Conservation (phyloP, 1,284 basidiomycete genomes). For the Cutaneotrichosporon cavernicola region DNA sequence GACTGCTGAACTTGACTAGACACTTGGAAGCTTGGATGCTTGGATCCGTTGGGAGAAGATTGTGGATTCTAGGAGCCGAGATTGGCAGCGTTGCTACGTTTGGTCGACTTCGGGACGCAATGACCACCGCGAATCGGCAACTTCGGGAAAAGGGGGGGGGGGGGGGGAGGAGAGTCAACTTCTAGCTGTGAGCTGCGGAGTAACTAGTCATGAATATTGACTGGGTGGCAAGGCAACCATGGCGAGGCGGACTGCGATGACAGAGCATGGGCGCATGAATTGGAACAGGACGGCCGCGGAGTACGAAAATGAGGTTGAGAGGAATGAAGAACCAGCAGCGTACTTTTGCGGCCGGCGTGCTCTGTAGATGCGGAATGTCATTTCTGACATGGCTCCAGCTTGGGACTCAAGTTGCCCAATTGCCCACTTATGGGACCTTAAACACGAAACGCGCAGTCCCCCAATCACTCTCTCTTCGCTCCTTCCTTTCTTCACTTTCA, state of each 20-base stretch:
- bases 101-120: neutral
- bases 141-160: neutral
- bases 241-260: too few relatives aligned
- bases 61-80: neutral
- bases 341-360: too few relatives aligned
- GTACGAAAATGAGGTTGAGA: too few relatives aligned
- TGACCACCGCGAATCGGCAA: neutral
- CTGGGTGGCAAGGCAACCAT: too few relatives aligned
- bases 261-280: too few relatives aligned
- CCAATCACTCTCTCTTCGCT: neutral
- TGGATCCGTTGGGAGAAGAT: neutral
- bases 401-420: neutral
- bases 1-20: too few relatives aligned
- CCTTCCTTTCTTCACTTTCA: neutral
- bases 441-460: neutral
- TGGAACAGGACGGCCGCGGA: too few relatives aligned
- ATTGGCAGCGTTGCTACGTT: neutral
- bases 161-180: neutral
- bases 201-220: too few relatives aligned
- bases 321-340: too few relatives aligned
- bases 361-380: too few relatives aligned
- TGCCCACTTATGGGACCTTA: neutral
- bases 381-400: too few relatives aligned
- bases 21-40: neutral
- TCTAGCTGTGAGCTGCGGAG: too few relatives aligned